Percentiles rank a stretch among this genome's conserved stretches.
Evolutionary conservation across 23 red algal species (phyloP).

Genomic region (Agarophyton chilense): DNA sequence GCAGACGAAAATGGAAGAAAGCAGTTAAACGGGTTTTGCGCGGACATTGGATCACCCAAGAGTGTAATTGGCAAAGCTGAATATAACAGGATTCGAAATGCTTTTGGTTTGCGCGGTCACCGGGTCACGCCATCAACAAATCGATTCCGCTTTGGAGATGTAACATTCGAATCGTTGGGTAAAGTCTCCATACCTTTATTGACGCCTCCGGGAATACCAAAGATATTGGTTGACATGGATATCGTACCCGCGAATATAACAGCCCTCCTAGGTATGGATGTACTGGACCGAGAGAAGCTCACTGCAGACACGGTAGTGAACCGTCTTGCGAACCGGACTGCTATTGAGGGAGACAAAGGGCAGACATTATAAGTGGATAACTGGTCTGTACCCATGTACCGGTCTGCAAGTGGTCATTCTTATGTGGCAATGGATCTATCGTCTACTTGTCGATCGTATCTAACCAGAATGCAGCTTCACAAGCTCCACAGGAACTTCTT

Average conservation of each 20-base stretch:
- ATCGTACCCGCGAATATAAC: constrained; percentile 25
- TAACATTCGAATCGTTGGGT: not conserved
- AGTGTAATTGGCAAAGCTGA: not conserved
- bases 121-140: not conserved
- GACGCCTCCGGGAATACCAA: not conserved
- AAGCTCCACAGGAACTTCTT: constrained; percentile 54
- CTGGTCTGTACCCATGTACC: constrained; percentile 21
- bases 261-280: constrained; percentile 45
- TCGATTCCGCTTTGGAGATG: constrained; percentile 44
- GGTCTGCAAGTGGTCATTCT: not conserved
- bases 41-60: not conserved
- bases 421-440: not conserved
- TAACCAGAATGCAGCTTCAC: constrained; percentile 25
- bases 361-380: not conserved
- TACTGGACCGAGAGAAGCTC: not conserved
- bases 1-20: not conserved
- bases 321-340: not conserved
- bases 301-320: constrained; percentile 13
- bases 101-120: not conserved
- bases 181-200: not conserved
- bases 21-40: not conserved
- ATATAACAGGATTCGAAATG: not conserved
- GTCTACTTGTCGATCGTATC: not conserved
- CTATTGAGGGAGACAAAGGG: not conserved
- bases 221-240: not conserved